Evolutionary conservation across 2,329 filamentous ascomycete species (phyloP).

Genomic region (Penicillium fuscoglaucum): DNA sequence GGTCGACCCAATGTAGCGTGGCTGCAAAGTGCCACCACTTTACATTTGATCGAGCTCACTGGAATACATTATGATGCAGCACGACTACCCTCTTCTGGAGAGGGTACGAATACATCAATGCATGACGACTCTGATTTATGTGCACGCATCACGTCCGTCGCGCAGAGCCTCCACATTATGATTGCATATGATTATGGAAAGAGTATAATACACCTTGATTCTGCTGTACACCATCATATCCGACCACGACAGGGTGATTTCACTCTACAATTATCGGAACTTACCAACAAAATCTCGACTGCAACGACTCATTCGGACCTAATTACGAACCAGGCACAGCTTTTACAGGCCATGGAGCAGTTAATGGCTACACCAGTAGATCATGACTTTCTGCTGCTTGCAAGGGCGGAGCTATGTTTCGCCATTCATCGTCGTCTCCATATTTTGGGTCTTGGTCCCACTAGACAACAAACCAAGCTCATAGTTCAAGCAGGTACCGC

Average conservation of each 20-base stretch:
- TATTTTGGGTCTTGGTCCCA: constrained; percentile 38
- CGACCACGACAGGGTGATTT: constrained; percentile 15
- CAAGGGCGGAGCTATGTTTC: constrained; percentile 33
- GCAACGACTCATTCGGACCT: constrained; percentile 2
- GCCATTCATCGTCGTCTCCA: constrained; percentile 45
- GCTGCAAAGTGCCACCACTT: constrained; percentile 55
- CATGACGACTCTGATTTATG: constrained; percentile 19
- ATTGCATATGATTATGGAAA: constrained; percentile 39
- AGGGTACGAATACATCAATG: constrained; percentile 1
- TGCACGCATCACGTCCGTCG: constrained; percentile 31
- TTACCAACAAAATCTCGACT: constrained; percentile 16
- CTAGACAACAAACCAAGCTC: constrained; percentile 29
- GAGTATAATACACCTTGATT: constrained; percentile 28
- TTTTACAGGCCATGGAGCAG: constrained; percentile 11
- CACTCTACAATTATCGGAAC: constrained; percentile 19
- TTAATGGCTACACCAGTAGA: constrained; percentile 14
- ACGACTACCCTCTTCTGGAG: constrained; percentile 15
- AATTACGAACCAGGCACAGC: constrained; percentile 6
- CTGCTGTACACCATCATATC: constrained; percentile 12
- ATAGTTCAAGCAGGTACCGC: constrained; percentile 38
- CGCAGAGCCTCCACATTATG: constrained; percentile 31
- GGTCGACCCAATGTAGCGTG: constrained; percentile 54
- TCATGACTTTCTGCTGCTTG: constrained; percentile 36
- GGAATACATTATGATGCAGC: constrained; percentile 21
- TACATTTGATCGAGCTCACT: constrained; percentile 57